Conservation (phyloP, 306 rosid species). For the Inga laurina region DNA sequence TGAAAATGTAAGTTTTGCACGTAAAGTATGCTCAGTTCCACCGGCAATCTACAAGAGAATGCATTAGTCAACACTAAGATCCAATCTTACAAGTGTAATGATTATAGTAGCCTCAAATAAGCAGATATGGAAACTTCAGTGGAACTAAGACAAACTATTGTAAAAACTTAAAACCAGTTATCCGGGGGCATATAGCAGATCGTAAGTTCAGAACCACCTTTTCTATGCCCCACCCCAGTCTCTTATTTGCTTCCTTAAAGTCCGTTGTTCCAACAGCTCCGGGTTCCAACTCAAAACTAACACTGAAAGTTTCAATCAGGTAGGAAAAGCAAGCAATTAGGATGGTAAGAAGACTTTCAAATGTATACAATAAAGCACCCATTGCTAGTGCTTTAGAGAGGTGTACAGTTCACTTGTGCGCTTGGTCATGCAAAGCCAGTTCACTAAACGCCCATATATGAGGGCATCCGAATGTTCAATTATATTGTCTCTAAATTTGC, state of each 20-base stretch:
- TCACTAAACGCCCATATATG: background rate
- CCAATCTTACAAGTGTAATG: background rate
- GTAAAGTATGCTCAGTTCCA: constrained; percentile 91
- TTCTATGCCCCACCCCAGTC: constrained; percentile 86
- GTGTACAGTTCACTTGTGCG: background rate
- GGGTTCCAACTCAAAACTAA: constrained; percentile 83
- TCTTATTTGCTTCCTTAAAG: constrained; percentile 80
- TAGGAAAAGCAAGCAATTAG: constrained; percentile 15
- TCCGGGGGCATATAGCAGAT: background rate
- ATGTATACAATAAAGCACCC: background rate
- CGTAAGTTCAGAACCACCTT: constrained; percentile 51
- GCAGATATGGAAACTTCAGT: constrained; percentile 12
- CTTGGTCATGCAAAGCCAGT: background rate
- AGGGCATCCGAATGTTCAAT: background rate
- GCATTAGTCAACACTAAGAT: constrained; percentile 26
- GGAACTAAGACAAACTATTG: constrained; percentile 20
- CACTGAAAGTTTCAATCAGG: constrained; percentile 42
- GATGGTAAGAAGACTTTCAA: background rate
- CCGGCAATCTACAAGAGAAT: constrained; percentile 75
- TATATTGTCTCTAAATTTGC: background rate
- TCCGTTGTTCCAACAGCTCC: constrained; percentile 88
- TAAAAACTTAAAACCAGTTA: background rate
- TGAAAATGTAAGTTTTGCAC: constrained; percentile 80
- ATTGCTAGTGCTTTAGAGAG: background rate
- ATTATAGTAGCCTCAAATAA: constrained; percentile 17